These are phyloP conservation scores for Trametes elegans DNA, from an alignment of 768 basidiomycete species.

Conservation along the genomic window DNA sequence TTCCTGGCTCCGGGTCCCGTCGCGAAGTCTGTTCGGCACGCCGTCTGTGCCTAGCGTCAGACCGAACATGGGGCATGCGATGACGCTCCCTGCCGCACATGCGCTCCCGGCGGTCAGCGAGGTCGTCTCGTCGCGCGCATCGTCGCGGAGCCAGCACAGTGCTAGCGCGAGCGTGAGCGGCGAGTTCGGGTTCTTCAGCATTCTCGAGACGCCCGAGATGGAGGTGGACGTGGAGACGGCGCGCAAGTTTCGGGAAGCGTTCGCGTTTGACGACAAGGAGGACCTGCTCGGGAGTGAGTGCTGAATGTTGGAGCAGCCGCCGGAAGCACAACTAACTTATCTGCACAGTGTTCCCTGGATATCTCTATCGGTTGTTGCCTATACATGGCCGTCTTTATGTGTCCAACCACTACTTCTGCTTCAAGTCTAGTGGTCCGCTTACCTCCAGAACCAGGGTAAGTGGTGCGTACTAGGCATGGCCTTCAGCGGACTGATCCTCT, in stretches of 20 bases:
- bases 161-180: slow-evolving; percentile 30
- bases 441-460: slow-evolving; percentile 79
- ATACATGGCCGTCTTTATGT: slow-evolving; percentile 86
- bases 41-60: slow-evolving; percentile 6
- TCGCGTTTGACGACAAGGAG: slow-evolving; percentile 90
- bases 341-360: slow-evolving; percentile 80
- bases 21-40: slow-evolving; percentile 25
- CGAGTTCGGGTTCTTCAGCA: slow-evolving; percentile 71
- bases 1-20: slow-evolving; percentile 18
- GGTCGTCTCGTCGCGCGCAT: slow-evolving; percentile 50
- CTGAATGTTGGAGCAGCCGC: too few relatives aligned
- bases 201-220: slow-evolving; percentile 73
- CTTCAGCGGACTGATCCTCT: not conserved
- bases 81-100: slow-evolving; percentile 26
- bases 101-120: slow-evolving; percentile 49
- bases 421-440: slow-evolving; percentile 83
- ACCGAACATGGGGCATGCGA: slow-evolving; percentile 19
- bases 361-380: slow-evolving; percentile 86
- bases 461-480: not conserved
- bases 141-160: slow-evolving; percentile 22
- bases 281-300: slow-evolving; percentile 81
- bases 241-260: slow-evolving; percentile 77
- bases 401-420: slow-evolving; percentile 92
- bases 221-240: slow-evolving; percentile 57
- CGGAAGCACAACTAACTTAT: too few relatives aligned